Evolutionary conservation across 352 stramenopile genomes (phyloP).

Genomic region (Aphanomyces stellatus): DNA sequence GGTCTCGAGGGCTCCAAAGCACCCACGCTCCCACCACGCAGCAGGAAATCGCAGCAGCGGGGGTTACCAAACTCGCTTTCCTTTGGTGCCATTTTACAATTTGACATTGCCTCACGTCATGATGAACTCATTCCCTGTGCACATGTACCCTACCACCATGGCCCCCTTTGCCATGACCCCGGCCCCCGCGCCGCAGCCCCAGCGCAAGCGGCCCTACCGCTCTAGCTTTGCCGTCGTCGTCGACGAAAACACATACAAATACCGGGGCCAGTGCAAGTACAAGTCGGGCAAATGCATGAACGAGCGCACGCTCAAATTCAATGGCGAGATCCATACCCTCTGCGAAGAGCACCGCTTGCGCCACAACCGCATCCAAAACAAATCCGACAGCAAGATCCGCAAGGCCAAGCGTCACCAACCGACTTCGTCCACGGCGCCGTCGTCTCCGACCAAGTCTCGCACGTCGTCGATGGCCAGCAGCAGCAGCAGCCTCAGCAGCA

Average conservation of each 20-base stretch:
- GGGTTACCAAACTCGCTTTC: no score
- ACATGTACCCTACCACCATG: no score
- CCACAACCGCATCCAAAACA: constrained; percentile 20
- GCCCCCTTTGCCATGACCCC: no score
- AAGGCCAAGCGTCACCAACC: constrained; percentile 7
- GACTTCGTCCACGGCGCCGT: not conserved
- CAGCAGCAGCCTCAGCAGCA: no score
- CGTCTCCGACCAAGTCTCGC: not conserved
- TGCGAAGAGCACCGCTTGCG: constrained; percentile 20
- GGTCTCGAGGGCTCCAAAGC: no score
- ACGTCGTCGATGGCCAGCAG: no score
- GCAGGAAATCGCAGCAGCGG: no score
- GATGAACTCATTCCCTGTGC: no score
- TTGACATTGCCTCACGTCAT: no score
- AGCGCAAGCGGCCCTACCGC: not conserved
- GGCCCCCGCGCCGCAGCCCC: no score
- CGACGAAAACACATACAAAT: not conserved
- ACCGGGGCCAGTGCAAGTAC: constrained; percentile 22
- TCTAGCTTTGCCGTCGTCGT: not conserved
- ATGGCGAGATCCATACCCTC: constrained; percentile 19
- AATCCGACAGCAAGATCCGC: constrained; percentile 21
- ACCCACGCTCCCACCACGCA: no score
- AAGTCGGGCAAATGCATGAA: constrained; percentile 19
- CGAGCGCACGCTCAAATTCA: constrained; percentile 21
- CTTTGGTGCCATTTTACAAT: no score